Percentiles rank a stretch among this genome's conserved stretches.
These are phyloP conservation scores for Phaseolus lunatus DNA, from an alignment of 306 rosid genomes.

Conservation along the genomic window DNA sequence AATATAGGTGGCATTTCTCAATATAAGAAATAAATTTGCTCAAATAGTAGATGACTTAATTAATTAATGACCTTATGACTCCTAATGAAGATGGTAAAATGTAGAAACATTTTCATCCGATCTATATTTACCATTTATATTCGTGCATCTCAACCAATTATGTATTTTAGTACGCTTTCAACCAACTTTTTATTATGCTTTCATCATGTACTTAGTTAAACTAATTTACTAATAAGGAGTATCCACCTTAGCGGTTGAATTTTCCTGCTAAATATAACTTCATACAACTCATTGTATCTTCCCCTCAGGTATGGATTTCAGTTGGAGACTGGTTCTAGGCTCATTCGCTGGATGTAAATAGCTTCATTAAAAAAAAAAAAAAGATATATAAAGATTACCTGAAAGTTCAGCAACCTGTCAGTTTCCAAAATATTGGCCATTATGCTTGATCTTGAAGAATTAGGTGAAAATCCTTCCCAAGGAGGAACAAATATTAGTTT, in stretches of 20 bases:
- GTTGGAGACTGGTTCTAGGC: slow-evolving; percentile 19
- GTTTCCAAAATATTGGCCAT: slow-evolving; percentile 80
- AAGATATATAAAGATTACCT: slow-evolving; percentile 54
- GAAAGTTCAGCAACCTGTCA: slow-evolving; percentile 53
- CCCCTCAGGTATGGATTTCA: slow-evolving; percentile 15
- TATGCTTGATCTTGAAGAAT: slow-evolving; percentile 88
- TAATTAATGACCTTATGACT: not conserved
- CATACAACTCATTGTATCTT: slow-evolving; percentile 34
- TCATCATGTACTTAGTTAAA: slow-evolving; percentile 29
- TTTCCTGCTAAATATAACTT: slow-evolving; percentile 36
- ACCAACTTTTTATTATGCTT: slow-evolving; percentile 31
- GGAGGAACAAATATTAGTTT: slow-evolving; percentile 94
- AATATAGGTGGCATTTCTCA: slow-evolving; percentile 19
- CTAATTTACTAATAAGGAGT: too few species aligned
- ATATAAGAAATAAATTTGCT: slow-evolving; percentile 39
- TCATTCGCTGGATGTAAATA: slow-evolving; percentile 20
- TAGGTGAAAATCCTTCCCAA: slow-evolving; percentile 99
- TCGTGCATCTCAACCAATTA: slow-evolving; percentile 35
- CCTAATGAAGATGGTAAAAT: slow-evolving; percentile 9
- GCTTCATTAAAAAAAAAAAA: slow-evolving; percentile 6
- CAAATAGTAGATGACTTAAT: slow-evolving; percentile 21
- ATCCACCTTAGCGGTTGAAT: slow-evolving; percentile 21
- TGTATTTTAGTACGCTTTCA: slow-evolving; percentile 25
- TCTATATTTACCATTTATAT: slow-evolving; percentile 27
- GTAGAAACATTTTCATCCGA: slow-evolving; percentile 41